Percentiles rank a stretch among this genome's conserved stretches.
phyloP scores from a whole-genome alignment of 768 basidiomycete genomes.

The Punctularia strigosozonata region DNA sequence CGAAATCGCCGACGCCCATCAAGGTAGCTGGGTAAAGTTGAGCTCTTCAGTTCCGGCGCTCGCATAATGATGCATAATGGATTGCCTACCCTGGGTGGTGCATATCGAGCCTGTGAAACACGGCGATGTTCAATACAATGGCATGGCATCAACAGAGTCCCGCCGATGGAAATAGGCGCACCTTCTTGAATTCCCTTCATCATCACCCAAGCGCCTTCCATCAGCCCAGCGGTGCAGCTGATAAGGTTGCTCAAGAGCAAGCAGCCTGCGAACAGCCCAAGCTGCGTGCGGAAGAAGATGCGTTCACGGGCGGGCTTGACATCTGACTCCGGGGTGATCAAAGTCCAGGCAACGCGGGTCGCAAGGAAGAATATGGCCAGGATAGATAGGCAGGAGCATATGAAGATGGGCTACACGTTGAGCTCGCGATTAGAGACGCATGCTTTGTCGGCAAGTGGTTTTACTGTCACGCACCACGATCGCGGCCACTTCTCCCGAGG shows the following conservation, averaged over 20 bases:
- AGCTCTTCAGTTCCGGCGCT: slow-evolving; percentile 1
- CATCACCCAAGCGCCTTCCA: slow-evolving; percentile 39
- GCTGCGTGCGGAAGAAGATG: slow-evolving; percentile 59
- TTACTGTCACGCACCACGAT: too few relatives aligned
- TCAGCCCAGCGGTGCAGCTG: slow-evolving; percentile 38
- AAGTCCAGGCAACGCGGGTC: too few relatives aligned
- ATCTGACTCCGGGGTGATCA: too few relatives aligned
- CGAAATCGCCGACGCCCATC: slow-evolving; percentile 51
- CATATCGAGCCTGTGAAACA: slow-evolving; percentile 32
- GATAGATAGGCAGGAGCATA: too few relatives aligned
- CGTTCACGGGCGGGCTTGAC: slow-evolving; percentile 26
- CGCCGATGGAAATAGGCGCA: slow-evolving; percentile 13
- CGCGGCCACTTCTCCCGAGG: too few relatives aligned
- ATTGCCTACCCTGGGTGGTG: slow-evolving; percentile 42
- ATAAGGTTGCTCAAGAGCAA: slow-evolving; percentile 49
- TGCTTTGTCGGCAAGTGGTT: too few relatives aligned
- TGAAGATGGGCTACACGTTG: too few relatives aligned
- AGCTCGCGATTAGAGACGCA: too few relatives aligned
- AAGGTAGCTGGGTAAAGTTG: slow-evolving; percentile 30
- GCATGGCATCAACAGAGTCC: neutral
- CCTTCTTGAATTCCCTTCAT: slow-evolving; percentile 36
- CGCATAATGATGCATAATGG: neutral
- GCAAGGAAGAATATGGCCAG: too few relatives aligned
- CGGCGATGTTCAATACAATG: neutral
- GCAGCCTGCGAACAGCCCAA: slow-evolving; percentile 58